Base-by-base conservation (phyloP, 768 basidiomycete genomes). In the Termitomyces sp. region DNA sequence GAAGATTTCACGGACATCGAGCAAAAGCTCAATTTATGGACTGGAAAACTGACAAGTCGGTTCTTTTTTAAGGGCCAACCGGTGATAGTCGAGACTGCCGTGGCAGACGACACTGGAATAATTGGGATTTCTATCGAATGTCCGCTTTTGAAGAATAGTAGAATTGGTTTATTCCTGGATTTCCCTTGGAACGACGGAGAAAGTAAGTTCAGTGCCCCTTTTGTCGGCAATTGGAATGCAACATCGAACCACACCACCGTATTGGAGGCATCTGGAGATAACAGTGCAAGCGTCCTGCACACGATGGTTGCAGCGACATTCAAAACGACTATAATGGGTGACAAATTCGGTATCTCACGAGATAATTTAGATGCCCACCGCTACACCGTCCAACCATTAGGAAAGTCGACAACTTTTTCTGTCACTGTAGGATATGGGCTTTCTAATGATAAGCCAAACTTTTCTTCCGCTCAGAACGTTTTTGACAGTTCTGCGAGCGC, bases 181-280 rank as follows among this genome's bases (percentile, higher is more conserved):
- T 84, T 81, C 60, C 82, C 82, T 6, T 85, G 81, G 81, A 81
- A 81, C 66, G 82, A 82, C 59, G 84, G 84, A n/a, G 69, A 64
- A 18, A 57, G 66, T 18, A 83, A 84, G 63, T 85, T 84, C 65
- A 74, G 75, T 18, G 82, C 79, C 4, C 83, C 83, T 1, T 83
- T 82, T 61, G 84, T 85, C 0, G 84, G 84, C 2, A 66, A 66
- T n/a, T 83, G 70, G 70, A 76, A 79, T 58, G 72, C 70, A 44
- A 74, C 78, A 0, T 65, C 71, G 14, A 79, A 76, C 47, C 83
- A 84, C 59, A 79, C 77, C 2, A 82, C 83, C 3, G 61, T 64
- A 0, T 67, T 81, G 36, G 51, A 60, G 14, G 62, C 53, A 56
- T 63, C 40, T 11, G 55, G 41, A 3, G 63, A 60, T 11, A 62